Base-by-base conservation (phyloP, 805 yeast species). In the Candida insectalens region DNA sequence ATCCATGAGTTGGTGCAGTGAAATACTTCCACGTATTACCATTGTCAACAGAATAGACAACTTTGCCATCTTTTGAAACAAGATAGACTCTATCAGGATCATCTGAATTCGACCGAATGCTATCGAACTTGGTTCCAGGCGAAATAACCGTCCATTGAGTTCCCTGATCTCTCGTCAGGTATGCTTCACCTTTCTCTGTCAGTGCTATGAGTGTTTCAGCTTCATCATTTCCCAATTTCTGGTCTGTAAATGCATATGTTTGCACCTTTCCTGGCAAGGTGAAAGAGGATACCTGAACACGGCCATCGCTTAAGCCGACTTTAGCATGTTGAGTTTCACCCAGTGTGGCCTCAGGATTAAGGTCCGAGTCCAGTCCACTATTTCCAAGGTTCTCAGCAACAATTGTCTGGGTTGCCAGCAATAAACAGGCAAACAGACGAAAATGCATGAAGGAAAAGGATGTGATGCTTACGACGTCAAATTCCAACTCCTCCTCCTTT, bases 131-230 rank as follows among this genome's bases (percentile, higher is more conserved):
- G 16, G 71, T 61, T 18, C 56, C 54, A 30, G 59, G 53, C 2
- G 69, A 63, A 16, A 77, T 61, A 34, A 57, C 55, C 31, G 62
- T 64, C 66, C 82, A 72, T 3, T 53, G 50, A 8, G 59, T 48
- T 15, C 92, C 92, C 34, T 79, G 81, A 52, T 83, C 75, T 44
- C 74, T 77, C 1, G 95, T 78, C 5, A 83, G 71, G 47, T 63
- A 81, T 2, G 75, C 74, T 21, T 65, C 63, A 35, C 70, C 65
- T 22, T 67, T 63, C 20, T 57, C 51, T 1, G 88, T 81, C 37
- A 71, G 60, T 3, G 80, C 62, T 12, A 88, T 52, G 12, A 88
- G 55, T 1, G 84, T 71, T 50, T 80, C 85, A 41, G 76, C 82
- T 19, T 58, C 59, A 29, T 60, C 42, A 9, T 61, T 56, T 29